Evolutionary conservation across 805 yeast genomes (phyloP), one percentile per base, ranked within the genome.

Genomic region (Saturnispora bothae): DNA sequence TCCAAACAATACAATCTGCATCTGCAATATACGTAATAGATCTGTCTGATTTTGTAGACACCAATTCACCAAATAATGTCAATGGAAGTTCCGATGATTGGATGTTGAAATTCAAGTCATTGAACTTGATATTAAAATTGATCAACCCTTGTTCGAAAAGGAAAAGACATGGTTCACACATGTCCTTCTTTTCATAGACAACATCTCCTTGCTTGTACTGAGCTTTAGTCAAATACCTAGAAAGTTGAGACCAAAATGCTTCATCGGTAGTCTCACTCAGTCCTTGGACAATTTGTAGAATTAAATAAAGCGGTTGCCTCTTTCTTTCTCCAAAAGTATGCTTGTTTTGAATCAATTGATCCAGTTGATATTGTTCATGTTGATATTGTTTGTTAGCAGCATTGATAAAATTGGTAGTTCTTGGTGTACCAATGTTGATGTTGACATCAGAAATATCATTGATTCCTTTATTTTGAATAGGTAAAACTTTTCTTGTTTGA

Each of bases 1-100:
- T 64, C 95, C 96, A 86, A 2, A 82, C 65, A 8, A 71, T 68
- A 2, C 81, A 64, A 37, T 76, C 82, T 6, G n/a, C 28, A 27
- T 53, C 59, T 0, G 76, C 65, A 41, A 45, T 51, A 33, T 68
- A 66, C 40, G 63, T 67, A n/a, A 60, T 57, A 16, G 56, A 48
- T 35, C 66, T 54, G 38, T 72, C 61, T 39, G 62, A 61, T 18
- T 55, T 48, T 2, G 62, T 59, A 20, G 45, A 48, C 10, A 50
- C 61, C 33, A 73, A 48, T 45, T 81, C 85, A 3, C 94, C 92
- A 56, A 80, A 79, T 1, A 83, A 72, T 0, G 89, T 80, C 42
- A 81, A 71, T 4, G 92, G 85, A 38, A 83, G 66, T 25, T 81
- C 74, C 14, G 52, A 46, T 41, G 59, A 48, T 17, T 49, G 48